These are phyloP conservation scores for Phytophthora uliginosa DNA, from an alignment of 352 stramenopile species.

Conservation along the genomic window DNA sequence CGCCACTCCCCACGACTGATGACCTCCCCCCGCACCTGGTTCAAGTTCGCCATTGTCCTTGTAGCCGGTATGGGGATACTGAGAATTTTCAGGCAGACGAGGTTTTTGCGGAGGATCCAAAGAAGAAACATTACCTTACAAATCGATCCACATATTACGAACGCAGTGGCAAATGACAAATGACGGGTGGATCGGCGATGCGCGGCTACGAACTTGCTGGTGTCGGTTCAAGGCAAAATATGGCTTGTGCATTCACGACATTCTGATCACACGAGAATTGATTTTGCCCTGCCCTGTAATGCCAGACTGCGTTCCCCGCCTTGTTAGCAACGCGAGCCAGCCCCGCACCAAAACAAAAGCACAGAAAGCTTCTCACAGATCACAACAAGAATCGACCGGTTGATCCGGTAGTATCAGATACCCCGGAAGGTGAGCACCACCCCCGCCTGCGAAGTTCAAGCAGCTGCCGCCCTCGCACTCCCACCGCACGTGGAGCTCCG, in stretches of 20 bases:
- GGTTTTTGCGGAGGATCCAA: not conserved
- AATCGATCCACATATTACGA: not conserved
- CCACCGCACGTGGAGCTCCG: too few relatives aligned
- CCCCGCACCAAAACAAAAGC: not conserved
- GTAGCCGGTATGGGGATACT: not conserved
- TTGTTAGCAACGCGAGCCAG: not conserved
- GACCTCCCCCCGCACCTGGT: not conserved
- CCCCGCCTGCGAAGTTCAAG: too few relatives aligned
- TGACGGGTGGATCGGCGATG: not conserved
- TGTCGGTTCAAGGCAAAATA: not conserved
- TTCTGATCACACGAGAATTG: not conserved
- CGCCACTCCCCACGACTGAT: not conserved
- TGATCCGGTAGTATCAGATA: too few relatives aligned
- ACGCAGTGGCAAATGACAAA: not conserved
- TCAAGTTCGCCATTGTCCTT: not conserved
- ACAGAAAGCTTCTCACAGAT: too few relatives aligned
- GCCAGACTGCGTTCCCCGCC: too few relatives aligned
- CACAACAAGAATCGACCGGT: too few relatives aligned
- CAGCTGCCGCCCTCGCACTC: too few relatives aligned
- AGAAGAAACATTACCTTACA: not conserved
- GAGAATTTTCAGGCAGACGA: not conserved
- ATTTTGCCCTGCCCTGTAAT: not conserved
- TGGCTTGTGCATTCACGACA: not conserved
- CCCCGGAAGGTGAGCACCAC: too few relatives aligned
- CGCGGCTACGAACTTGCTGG: not conserved